These are phyloP conservation scores for Cryphonectria parasitica DNA, from an alignment of 2,329 filamentous ascomycete genomes.

Conservation along the genomic window DNA sequence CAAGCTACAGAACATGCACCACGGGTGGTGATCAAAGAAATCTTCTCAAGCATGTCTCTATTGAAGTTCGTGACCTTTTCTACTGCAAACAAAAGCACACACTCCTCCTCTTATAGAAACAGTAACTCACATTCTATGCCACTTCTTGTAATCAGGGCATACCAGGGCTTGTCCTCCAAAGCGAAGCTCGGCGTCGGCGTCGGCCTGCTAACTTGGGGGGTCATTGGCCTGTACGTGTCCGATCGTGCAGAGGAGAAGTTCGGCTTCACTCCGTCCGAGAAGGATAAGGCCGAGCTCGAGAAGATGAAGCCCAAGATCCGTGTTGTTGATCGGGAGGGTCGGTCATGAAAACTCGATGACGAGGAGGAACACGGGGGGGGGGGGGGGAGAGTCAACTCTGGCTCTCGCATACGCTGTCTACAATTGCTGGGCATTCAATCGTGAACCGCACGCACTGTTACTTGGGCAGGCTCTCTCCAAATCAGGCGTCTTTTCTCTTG, in stretches of 20 bases:
- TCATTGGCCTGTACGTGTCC: slow-evolving; percentile 71
- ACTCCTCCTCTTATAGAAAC: background rate
- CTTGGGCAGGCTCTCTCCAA: background rate
- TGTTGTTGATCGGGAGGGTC: slow-evolving; percentile 55
- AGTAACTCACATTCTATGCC: slow-evolving; percentile 8
- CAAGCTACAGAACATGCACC: background rate
- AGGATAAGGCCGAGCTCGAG: slow-evolving; percentile 71
- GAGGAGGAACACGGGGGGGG: background rate
- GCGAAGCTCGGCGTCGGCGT: slow-evolving; percentile 74
- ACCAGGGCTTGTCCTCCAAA: slow-evolving; percentile 71
- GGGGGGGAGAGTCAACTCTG: background rate
- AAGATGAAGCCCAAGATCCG: slow-evolving; percentile 65
- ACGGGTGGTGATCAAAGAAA: background rate
- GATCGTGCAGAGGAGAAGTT: slow-evolving; percentile 75
- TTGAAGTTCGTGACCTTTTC: slow-evolving; percentile 16
- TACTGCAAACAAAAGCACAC: background rate
- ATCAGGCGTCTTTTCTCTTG: background rate
- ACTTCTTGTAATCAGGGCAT: slow-evolving; percentile 54
- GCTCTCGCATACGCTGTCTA: background rate
- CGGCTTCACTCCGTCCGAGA: slow-evolving; percentile 71
- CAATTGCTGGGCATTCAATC: background rate
- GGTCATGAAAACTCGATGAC: slow-evolving; percentile 19
- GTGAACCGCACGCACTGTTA: background rate
- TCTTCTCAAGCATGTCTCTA: slow-evolving; percentile 21
- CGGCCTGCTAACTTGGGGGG: slow-evolving; percentile 77